Evolutionary conservation across 1,139 yeast species (phyloP).

Genomic region (Suhomyces bribrorum): DNA sequence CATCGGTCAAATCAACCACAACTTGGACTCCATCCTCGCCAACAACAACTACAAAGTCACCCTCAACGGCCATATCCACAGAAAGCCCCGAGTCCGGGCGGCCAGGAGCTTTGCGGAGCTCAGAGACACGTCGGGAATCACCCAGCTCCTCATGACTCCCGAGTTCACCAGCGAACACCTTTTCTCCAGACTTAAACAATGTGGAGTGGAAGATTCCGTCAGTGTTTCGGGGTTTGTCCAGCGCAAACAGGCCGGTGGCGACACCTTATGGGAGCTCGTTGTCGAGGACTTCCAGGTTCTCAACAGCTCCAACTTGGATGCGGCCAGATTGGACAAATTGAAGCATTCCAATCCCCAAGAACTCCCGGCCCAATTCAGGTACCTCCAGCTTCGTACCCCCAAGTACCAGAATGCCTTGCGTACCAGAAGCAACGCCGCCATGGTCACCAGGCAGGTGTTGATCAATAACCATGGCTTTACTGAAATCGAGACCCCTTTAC

Average conservation of each 20-base stretch:
- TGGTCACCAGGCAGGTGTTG: conserved; percentile 53
- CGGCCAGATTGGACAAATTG: conserved; percentile 69
- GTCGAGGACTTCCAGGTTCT: conserved; percentile 55
- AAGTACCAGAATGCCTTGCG: conserved; percentile 60
- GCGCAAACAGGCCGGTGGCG: conserved; percentile 3
- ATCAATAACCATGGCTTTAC: conserved; percentile 52
- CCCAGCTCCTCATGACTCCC: conserved; percentile 59
- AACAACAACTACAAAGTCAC: conserved; percentile 24
- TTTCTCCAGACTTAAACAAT: conserved; percentile 46
- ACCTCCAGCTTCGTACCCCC: conserved; percentile 71
- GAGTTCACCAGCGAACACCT: conserved; percentile 40
- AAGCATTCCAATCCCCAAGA: conserved; percentile 50
- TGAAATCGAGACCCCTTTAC: conserved; percentile 89
- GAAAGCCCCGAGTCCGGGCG: conserved; percentile 57
- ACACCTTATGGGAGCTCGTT: conserved; percentile 53
- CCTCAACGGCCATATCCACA: conserved; percentile 80
- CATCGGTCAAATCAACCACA: conserved; percentile 21
- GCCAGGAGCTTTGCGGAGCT: conserved; percentile 66
- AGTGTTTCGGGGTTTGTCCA: conserved; percentile 59
- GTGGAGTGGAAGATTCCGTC: conserved; percentile 75
- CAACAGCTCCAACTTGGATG: conserved; percentile 65
- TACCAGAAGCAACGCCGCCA: conserved; percentile 62
- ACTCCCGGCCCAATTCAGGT: conserved; percentile 79
- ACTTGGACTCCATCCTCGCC: conserved; percentile 15
- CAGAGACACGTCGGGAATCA: conserved; percentile 68